Base-by-base conservation (phyloP, 2,329 filamentous ascomycete species). In the Trichophyton simii region DNA sequence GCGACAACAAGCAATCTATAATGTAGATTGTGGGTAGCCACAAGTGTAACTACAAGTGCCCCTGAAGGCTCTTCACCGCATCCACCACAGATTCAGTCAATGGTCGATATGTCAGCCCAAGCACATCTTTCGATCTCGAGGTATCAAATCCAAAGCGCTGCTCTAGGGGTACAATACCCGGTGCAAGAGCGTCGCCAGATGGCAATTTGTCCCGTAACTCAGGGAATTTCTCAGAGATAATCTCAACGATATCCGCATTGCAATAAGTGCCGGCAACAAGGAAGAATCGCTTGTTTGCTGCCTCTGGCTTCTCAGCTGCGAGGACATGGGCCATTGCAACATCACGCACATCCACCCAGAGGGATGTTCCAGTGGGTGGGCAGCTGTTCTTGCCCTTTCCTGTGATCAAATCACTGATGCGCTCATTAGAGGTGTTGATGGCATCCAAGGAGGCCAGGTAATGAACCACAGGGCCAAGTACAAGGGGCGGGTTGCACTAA, bases 371-470 rank as follows among this genome's bases (percentile, higher is more conserved):
- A 0, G 83, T 87, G 0, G 83, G 77, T 0, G 81, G 77, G 8
- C 87, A 78, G 28, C 78, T 76, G 1, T 81, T 74, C 65, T 82
- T 84, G 3, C 38, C 60, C 63, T 82, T 80, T 18, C 87, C 87
- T 5, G 78, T 80, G n/a, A 86, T 78, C 59, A 88, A 73, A 63
- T 86, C 79, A 7, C 82, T 76, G 60, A 89, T 80, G 20, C 85
- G 81, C 66, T 84, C 80, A 70, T 90, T 91, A 13, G 86, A 88
- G 0, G 86, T 88, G 74, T 91, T 91, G 64, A 91, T 76, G 1
- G 75, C 76, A n/a, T 83, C 80, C 0, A 88, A 77, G 22, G 76
- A 80, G 63, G 84, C 80, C 1, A 90, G 77, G 65, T 84, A 83
- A 66, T 86, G 80, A 58, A 84, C 80, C 6, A 87, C 73, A 0